phyloP scores from a whole-genome alignment of 2,329 filamentous ascomycete genomes.

The Xylaria hypoxylon region DNA sequence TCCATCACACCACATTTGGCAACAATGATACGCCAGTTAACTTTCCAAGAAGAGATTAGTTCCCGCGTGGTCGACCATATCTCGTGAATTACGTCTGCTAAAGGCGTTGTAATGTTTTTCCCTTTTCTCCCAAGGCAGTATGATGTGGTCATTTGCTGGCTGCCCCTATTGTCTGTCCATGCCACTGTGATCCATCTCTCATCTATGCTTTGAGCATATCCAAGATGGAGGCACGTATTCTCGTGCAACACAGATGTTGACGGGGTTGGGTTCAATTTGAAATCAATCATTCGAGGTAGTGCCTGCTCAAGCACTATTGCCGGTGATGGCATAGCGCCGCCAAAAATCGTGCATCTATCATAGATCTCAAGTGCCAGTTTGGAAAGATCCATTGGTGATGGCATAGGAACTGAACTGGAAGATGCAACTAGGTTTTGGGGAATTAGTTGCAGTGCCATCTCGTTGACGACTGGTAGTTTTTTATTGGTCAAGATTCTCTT shows the following conservation, averaged over 20 bases:
- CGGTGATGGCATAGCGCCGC: conserved; percentile 70
- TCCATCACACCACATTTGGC: conserved; percentile 78
- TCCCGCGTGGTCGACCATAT: conserved; percentile 83
- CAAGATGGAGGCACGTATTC: conserved; percentile 83
- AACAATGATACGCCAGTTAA: conserved; percentile 82
- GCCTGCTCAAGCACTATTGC: conserved; percentile 78
- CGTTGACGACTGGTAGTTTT: conserved; percentile 63
- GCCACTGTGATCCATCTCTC: conserved; percentile 82
- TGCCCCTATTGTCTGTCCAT: conserved; percentile 83
- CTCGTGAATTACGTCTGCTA: conserved; percentile 75
- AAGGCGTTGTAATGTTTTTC: conserved; percentile 61
- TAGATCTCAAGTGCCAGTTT: conserved; percentile 80
- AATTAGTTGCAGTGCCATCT: conserved; percentile 82
- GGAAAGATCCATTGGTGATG: conserved; percentile 68
- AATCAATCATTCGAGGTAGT: conserved; percentile 78
- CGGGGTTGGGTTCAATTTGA: conserved; percentile 75
- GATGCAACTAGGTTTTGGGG: conserved; percentile 76
- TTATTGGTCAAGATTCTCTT: conserved; percentile 62
- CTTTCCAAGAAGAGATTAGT: conserved; percentile 75
- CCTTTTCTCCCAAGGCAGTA: conserved; percentile 76
- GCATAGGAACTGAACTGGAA: conserved; percentile 70
- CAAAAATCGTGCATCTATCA: conserved; percentile 74
- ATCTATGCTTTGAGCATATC: conserved; percentile 80
- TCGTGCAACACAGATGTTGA: conserved; percentile 81
- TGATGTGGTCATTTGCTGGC: conserved; percentile 76